Conservation (phyloP, 2,329 filamentous ascomycete species). For the Colletotrichum cordylinicola region DNA sequence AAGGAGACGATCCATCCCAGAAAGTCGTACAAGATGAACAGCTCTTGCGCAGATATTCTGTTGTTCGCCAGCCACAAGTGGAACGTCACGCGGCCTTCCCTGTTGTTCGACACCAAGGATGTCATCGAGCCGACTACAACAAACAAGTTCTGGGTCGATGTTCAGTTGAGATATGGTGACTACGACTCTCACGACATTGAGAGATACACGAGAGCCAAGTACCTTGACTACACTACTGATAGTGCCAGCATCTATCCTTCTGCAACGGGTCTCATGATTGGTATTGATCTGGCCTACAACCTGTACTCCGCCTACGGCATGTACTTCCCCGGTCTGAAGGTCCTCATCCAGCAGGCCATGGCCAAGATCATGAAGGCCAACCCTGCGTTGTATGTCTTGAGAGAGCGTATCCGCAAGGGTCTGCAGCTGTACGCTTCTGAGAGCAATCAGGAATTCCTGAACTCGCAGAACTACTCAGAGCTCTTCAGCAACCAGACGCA, state of each 20-base stretch:
- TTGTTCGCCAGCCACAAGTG: conserved; percentile 98
- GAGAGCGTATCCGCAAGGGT: conserved; percentile 98
- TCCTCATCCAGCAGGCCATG: conserved; percentile 96
- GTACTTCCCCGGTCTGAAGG: conserved; percentile 98
- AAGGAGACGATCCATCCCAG: conserved; percentile 99
- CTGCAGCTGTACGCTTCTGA: conserved; percentile 97
- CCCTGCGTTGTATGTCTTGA: conserved; percentile 91
- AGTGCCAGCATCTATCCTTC: conserved; percentile 99
- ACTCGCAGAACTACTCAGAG: conserved; percentile 99
- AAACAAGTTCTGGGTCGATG: conserved; percentile 99
- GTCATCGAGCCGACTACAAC: conserved; percentile 91
- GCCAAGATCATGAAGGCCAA: conserved; percentile 99
- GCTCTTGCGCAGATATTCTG: conserved; percentile 95
- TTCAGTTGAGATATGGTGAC: conserved; percentile 94
- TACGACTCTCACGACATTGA: conserved; percentile 99
- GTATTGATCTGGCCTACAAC: conserved; percentile 97
- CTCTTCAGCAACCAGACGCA: conserved; percentile 99
- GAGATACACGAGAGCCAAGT: conserved; percentile 95
- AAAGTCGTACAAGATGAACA: conserved; percentile 99
- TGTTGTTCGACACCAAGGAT: conserved; percentile 96
- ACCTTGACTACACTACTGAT: conserved; percentile 97
- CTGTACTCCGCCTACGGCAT: conserved; percentile 97
- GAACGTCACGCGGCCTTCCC: conserved; percentile 93
- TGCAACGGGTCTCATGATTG: conserved; percentile 95
- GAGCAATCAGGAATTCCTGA: conserved; percentile 98